A percentile compares a stretch with the other conserved stretches of the same genome.
Evolutionary conservation across 2,329 filamentous ascomycete species (phyloP).

Genomic region (Colletotrichum horii): DNA sequence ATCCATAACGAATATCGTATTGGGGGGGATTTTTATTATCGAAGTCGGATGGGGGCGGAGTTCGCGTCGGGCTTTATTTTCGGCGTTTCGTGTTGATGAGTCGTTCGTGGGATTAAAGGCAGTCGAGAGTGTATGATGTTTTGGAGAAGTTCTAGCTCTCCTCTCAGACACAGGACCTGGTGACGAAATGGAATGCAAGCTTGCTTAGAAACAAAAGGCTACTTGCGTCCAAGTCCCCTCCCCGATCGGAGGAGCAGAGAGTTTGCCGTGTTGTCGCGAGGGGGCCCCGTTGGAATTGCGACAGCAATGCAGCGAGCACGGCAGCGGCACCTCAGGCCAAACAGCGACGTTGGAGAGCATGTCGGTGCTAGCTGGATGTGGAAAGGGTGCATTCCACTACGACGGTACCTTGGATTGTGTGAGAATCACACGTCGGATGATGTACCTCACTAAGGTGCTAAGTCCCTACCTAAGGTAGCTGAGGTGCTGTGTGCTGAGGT

Average conservation of each 20-base stretch:
- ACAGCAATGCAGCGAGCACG: constrained; percentile 4
- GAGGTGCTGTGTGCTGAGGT: no score
- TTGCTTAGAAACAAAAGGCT: neutral
- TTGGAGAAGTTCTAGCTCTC: neutral
- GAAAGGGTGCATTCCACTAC: neutral
- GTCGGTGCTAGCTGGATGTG: constrained; percentile 1
- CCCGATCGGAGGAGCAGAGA: neutral
- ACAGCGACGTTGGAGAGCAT: neutral
- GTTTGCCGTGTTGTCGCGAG: constrained; percentile 12
- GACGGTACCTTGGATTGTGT: neutral
- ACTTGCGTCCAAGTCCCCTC: neutral
- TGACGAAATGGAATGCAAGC: neutral
- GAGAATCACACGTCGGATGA: neutral
- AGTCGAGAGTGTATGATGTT: neutral
- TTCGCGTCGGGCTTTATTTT: neutral
- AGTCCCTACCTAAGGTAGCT: no score
- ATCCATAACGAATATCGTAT: constrained; percentile 8
- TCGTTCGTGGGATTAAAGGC: neutral
- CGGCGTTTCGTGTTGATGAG: neutral
- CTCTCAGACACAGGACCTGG: neutral
- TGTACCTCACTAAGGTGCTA: no score
- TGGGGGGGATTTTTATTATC: neutral
- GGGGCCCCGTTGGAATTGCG: constrained; percentile 11
- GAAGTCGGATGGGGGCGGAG: neutral
- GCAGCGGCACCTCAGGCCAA: neutral